A percentile compares a stretch with the other conserved stretches of the same genome.
These are phyloP conservation scores for Mollisiaceae sp. DNA, from an alignment of 2,329 filamentous ascomycete genomes.

Conservation along the genomic window DNA sequence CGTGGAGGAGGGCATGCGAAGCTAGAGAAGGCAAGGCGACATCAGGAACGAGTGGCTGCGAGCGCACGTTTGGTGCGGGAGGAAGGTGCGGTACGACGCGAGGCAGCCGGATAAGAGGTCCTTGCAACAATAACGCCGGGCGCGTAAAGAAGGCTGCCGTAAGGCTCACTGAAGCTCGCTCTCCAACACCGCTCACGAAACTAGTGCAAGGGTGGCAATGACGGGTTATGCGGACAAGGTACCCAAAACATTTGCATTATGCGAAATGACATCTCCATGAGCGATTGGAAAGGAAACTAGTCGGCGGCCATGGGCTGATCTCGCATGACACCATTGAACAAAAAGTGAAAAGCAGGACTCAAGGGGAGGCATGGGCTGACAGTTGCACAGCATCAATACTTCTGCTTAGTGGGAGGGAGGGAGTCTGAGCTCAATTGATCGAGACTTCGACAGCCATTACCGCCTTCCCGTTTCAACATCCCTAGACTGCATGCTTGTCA, in stretches of 20 bases:
- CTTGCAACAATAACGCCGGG: conserved; percentile 39
- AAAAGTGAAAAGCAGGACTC: conserved; percentile 20
- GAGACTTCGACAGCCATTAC: conserved; percentile 14
- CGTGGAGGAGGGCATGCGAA: conserved; percentile 24
- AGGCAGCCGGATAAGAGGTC: conserved; percentile 36
- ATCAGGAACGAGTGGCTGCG: conserved; percentile 34
- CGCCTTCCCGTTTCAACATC: conserved; percentile 28
- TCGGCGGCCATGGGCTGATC: conserved; percentile 26
- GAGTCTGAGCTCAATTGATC: conserved; percentile 11
- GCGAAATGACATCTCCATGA: conserved; percentile 22
- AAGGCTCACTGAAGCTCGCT: conserved; percentile 35
- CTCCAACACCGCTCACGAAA: conserved; percentile 32
- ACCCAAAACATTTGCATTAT: conserved; percentile 31
- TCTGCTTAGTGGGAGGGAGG: conserved; percentile 11
- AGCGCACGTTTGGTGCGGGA: conserved; percentile 32
- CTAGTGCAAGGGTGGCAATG: conserved; percentile 35
- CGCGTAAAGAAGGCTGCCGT: conserved; percentile 43
- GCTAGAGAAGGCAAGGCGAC: conserved; percentile 28
- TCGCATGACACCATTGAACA: conserved; percentile 31
- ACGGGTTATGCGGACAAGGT: conserved; percentile 34
- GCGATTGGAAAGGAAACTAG: conserved; percentile 30
- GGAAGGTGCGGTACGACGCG: conserved; percentile 40
- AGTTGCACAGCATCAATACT: conserved; percentile 33
- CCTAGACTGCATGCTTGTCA: conserved; percentile 36
- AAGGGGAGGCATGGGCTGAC: conserved; percentile 15